A percentile compares a stretch with the other conserved stretches of the same genome.
phyloP scores from a whole-genome alignment of 345 rosid species.

The Eucalyptus virginea region DNA sequence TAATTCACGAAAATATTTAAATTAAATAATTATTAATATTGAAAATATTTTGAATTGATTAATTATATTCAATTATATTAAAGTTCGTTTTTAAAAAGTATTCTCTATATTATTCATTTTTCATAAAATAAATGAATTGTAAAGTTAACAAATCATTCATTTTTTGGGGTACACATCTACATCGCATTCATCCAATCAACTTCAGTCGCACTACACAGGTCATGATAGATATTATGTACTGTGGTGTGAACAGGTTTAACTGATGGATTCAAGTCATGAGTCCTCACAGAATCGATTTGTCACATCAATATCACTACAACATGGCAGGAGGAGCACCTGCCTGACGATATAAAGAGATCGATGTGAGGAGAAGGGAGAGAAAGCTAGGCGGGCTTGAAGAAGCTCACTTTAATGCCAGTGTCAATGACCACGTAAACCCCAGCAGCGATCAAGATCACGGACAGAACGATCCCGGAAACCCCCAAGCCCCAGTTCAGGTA shows the following conservation, averaged over 20 bases:
- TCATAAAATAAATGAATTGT: no score
- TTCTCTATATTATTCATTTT: no score
- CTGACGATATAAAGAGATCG: not conserved
- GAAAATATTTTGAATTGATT: no score
- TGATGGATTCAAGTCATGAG: not conserved
- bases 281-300: not conserved
- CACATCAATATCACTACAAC: not conserved
- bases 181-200: not conserved
- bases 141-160: not conserved
- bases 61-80: no score
- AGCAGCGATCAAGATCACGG: not conserved
- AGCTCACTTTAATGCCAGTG: conserved; percentile 5
- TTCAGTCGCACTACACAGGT: not conserved
- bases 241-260: not conserved
- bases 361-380: not conserved
- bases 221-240: not conserved
- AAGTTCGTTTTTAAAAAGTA: no score
- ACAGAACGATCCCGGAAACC: not conserved
- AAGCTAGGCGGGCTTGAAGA: conserved; percentile 1
- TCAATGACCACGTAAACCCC: conserved; percentile 3
- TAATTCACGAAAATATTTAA: no score
- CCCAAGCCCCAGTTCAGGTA: conserved; percentile 5
- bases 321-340: not conserved
- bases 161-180: not conserved
- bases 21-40: no score